Conservation (phyloP, 2,329 filamentous ascomycete genomes). For the Phoma sp. region DNA sequence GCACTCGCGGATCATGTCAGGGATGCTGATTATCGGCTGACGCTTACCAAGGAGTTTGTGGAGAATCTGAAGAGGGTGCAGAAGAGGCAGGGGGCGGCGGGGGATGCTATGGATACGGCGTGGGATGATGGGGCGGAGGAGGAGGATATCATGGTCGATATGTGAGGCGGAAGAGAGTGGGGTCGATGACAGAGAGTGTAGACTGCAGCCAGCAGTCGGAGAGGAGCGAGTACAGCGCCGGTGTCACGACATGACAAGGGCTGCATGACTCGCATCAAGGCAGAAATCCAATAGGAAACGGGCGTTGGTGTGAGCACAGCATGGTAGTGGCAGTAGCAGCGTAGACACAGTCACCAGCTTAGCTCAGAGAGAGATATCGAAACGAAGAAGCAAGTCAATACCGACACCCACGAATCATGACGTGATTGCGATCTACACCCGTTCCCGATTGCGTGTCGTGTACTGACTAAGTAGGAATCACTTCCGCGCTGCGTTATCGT, state of each 20-base stretch:
- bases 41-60: slow-evolving; percentile 65
- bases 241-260: slow-evolving; percentile 37
- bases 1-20: slow-evolving; percentile 59
- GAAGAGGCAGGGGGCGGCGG: slow-evolving; percentile 46
- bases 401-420: slow-evolving; percentile 9
- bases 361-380: too few relatives aligned
- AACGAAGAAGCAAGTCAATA: too few relatives aligned
- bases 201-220: too few relatives aligned
- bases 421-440: background rate
- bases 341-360: too few relatives aligned
- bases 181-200: background rate
- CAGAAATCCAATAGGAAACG: slow-evolving; percentile 15
- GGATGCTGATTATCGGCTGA: slow-evolving; percentile 62
- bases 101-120: slow-evolving; percentile 46
- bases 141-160: slow-evolving; percentile 50
- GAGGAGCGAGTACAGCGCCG: background rate
- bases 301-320: slow-evolving; percentile 2
- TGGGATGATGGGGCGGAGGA: slow-evolving; percentile 46
- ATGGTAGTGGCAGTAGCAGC: too few relatives aligned
- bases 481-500: background rate
- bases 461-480: background rate
- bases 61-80: slow-evolving; percentile 58
- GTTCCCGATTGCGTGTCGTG: background rate
- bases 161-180: slow-evolving; percentile 23
- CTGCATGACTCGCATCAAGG: slow-evolving; percentile 36